Conservation (phyloP, 805 yeast genomes). For the Wickerhamiella alocasiicola region DNA sequence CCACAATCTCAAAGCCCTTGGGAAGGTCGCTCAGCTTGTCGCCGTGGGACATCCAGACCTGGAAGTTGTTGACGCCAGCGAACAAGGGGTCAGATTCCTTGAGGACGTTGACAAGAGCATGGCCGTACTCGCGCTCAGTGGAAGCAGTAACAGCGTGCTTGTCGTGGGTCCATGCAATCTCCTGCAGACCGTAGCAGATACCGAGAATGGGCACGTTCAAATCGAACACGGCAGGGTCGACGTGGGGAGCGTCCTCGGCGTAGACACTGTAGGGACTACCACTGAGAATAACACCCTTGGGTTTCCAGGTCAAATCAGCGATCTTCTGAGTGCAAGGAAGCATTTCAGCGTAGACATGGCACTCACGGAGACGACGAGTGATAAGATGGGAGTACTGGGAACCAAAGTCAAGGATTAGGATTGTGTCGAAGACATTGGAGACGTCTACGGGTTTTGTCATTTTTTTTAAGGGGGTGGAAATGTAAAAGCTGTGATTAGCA, state of each 20-base stretch:
- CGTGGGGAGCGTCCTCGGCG: constrained; percentile 93
- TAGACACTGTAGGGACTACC: constrained; percentile 98
- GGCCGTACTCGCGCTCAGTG: constrained; percentile 96
- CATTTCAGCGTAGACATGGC: constrained; percentile 98
- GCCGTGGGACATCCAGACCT: constrained; percentile 99
- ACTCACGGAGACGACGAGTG: constrained; percentile 94
- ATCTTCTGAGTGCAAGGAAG: constrained; percentile 98
- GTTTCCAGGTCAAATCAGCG: constrained; percentile 81
- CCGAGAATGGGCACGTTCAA: constrained; percentile 90
- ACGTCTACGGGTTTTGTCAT: constrained; percentile 38
- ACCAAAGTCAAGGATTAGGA: constrained; percentile 93
- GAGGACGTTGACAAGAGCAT: constrained; percentile 72
- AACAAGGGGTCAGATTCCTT: constrained; percentile 61
- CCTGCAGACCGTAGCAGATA: constrained; percentile 99
- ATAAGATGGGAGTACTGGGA: constrained; percentile 96
- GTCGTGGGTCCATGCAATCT: constrained; percentile 85
- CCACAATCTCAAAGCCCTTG: constrained; percentile 75
- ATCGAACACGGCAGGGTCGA: constrained; percentile 84
- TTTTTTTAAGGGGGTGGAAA: neutral
- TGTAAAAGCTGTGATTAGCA: neutral
- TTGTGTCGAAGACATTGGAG: constrained; percentile 86
- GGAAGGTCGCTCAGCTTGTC: constrained; percentile 90
- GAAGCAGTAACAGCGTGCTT: constrained; percentile 83
- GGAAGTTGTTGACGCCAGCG: constrained; percentile 81
- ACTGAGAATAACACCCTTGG: constrained; percentile 89